Evolutionary conservation across 2,329 filamentous ascomycete species (phyloP), one percentile per base, ranked within the genome.

Genomic region (Ophiocordyceps camponoti-rufipedis): DNA sequence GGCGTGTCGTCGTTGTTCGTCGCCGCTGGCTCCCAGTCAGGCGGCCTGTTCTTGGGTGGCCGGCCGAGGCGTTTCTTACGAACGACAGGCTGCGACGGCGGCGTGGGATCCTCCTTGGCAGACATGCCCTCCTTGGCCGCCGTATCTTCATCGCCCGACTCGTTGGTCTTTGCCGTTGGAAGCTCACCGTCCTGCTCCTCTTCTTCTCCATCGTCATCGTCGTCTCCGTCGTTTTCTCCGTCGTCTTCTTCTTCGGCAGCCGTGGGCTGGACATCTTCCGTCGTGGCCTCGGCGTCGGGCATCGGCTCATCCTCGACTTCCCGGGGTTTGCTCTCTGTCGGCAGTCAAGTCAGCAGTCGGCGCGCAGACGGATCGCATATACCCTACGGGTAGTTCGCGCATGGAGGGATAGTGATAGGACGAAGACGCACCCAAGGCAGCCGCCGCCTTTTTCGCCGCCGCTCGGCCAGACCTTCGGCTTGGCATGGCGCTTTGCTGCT

Each of bases 31-130:
- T 88, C 80, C 78, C 82, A 89, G 58, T 86, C 85, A 4, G 85
- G 77, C 0, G 83, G 84, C 44, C 78, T 74, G 58, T 87, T 88
- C 70, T 91, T 93, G 1, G 86, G 85, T 3, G 86, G 86, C 12
- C 87, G 77, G 18, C 87, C 87, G n/a, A 88, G 72, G 45, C 86
- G 79, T 62, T 84, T 84, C 56, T 82, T 76, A 45, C 84, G 77
- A 48, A 86, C 72, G 42, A 82, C 71, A 23, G 74, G 72, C 43
- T 70, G 75, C 28, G 78, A 78, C 1, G 69, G 68, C 18, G 73
- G 71, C 0, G 70, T 67, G 1, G 72, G 69, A 11, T 73, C 69
- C 23, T 23, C 23, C 55, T 75, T 74, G 35, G 56, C 61, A 2
- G 66, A 69, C 43, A 65, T 65, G 18, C 68, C 67, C 16, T 62